These are phyloP conservation scores for Moesziomyces antarcticus DNA, from an alignment of 1,284 basidiomycete genomes.

Conservation along the genomic window DNA sequence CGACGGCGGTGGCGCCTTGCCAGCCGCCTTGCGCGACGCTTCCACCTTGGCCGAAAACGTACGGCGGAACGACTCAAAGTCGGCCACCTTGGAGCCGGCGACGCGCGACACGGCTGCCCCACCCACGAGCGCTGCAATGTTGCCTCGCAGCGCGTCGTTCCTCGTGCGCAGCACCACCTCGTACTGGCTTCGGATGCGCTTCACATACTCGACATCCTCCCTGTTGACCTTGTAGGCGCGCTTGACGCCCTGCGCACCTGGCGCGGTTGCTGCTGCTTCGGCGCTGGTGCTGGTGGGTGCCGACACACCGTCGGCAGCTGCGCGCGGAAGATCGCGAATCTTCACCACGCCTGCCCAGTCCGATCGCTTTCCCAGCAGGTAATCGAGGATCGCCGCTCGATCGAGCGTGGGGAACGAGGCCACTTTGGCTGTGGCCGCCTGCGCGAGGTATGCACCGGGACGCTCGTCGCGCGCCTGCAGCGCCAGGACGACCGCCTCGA, in stretches of 20 bases:
- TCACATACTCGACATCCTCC: slow-evolving; percentile 64
- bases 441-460: slow-evolving; percentile 60
- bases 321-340: slow-evolving; percentile 4
- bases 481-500: slow-evolving; percentile 61
- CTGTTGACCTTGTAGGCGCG: slow-evolving; percentile 59
- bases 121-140: slow-evolving; percentile 26
- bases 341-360: slow-evolving; percentile 58
- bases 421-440: slow-evolving; percentile 53
- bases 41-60: slow-evolving; percentile 53
- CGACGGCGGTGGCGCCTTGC: slow-evolving; percentile 28
- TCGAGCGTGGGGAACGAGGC: slow-evolving; percentile 58
- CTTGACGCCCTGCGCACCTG: slow-evolving; percentile 36
- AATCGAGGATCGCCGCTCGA: slow-evolving; percentile 58
- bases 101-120: slow-evolving; percentile 30
- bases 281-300: slow-evolving; percentile 5
- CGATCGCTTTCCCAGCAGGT: slow-evolving; percentile 53
- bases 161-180: slow-evolving; percentile 59
- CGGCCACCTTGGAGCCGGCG: slow-evolving; percentile 21
- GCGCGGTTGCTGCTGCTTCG: slow-evolving; percentile 15
- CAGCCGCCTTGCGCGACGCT: slow-evolving; percentile 46
- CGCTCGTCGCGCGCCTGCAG: slow-evolving; percentile 55
- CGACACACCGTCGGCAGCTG: slow-evolving; percentile 11
- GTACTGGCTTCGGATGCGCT: slow-evolving; percentile 48
- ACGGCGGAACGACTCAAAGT: slow-evolving; percentile 44
- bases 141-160: slow-evolving; percentile 55